phyloP scores from a whole-genome alignment of 192 early-diverging fungal species.

The Pecoramyces ruminantium region DNA sequence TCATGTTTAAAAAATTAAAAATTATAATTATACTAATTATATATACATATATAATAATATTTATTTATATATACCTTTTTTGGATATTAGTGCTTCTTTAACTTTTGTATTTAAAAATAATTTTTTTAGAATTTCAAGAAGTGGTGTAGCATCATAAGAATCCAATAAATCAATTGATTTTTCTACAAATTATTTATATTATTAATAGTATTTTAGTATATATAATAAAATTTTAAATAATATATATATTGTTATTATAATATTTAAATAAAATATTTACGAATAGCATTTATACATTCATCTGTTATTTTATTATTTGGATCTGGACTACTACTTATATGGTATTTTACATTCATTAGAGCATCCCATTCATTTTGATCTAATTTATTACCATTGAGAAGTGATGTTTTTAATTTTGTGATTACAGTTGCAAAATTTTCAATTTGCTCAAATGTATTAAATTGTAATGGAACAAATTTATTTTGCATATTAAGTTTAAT shows the following conservation, averaged over 20 bases:
- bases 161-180: not conserved
- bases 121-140: not conserved
- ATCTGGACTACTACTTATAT: not conserved
- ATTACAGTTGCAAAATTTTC: not conserved
- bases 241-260: too few relatives aligned
- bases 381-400: not conserved
- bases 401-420: not conserved
- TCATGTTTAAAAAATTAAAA: too few relatives aligned
- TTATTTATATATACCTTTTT: not conserved
- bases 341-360: not conserved
- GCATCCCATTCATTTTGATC: not conserved
- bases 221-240: too few relatives aligned
- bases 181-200: too few relatives aligned
- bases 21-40: too few relatives aligned
- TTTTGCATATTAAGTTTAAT: not conserved
- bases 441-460: not conserved
- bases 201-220: too few relatives aligned
- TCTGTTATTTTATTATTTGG: not conserved
- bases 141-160: not conserved
- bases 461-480: not conserved
- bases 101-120: not conserved
- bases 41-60: too few relatives aligned
- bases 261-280: not conserved
- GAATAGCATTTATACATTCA: not conserved
- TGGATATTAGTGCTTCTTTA: not conserved